Base-by-base conservation (phyloP, 1,284 basidiomycete genomes). In the Kwoniella shivajii region DNA sequence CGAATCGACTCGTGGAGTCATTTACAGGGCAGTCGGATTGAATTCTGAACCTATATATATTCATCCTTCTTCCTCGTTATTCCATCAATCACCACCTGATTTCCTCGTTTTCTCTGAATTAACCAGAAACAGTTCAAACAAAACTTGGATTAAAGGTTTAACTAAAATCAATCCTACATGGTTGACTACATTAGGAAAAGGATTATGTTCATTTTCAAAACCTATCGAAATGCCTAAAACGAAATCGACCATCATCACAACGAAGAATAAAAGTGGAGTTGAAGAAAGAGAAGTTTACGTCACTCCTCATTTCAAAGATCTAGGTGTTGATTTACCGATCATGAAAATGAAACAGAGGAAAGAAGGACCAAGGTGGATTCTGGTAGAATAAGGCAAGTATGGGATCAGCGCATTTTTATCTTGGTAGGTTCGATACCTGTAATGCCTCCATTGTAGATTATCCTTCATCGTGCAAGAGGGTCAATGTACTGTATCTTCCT, bases 151-250 rank as follows among this genome's bases (percentile, higher is more conserved):
- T 46, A 94, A 90, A 84, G 89, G 92, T 31, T 68, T 93, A 24
- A 96, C 93, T 0, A 82, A 88, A 41, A 84, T 97, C 64, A 96
- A 99, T 76, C 85, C 92, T 0, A 84, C 85, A 9, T 99, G 96
- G 96, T 77, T 99, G 37, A 82, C 89, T 2, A 84, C 84, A 0
- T 81, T 99, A 11, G 95, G 90, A 44, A 81, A 84, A 45, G 82
- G 86, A 0, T 78, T 97, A 48, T 98, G 94, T 77, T 88, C 87
- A 1, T 97, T 91, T 73, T 90, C 88, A 4, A 94, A 93, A 75
- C 89, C 92, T 0, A 73, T 86, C 29, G 89, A 88, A 77, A 86
- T 88, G 53, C 85, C 83, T 37, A 47, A 51, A 52, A 54, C 64
- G 55, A 34, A 22, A 6, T 36, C 39, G 22, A 22, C 11, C 20